phyloP scores from a whole-genome alignment of 2,329 filamentous ascomycete species.

The Colletotrichum limetticola region DNA sequence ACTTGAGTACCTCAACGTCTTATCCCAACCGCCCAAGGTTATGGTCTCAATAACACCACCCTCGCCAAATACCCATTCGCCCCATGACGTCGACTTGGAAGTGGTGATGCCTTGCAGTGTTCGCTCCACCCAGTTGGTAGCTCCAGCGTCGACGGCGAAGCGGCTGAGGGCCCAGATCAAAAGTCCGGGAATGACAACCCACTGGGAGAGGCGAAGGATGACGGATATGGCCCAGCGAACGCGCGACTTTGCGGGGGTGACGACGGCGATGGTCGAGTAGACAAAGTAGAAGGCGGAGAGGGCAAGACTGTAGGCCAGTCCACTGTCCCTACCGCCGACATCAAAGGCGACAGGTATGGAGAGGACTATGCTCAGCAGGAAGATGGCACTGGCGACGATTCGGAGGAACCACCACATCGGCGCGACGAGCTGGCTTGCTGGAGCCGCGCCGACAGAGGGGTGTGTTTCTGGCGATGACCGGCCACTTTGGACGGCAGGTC shows the following conservation, averaged over 20 bases:
- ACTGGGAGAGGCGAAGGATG: constrained; percentile 81
- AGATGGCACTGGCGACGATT: constrained; percentile 81
- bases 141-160: constrained; percentile 90
- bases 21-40: constrained; percentile 90
- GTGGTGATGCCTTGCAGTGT: constrained; percentile 77
- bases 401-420: constrained; percentile 87
- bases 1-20: constrained; percentile 86
- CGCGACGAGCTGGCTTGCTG: constrained; percentile 42
- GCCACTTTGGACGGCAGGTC: constrained; percentile 26
- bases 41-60: constrained; percentile 83
- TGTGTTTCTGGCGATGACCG: constrained; percentile 1
- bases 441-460: constrained; percentile 38
- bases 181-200: constrained; percentile 84
- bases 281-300: constrained; percentile 91
- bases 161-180: constrained; percentile 96
- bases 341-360: constrained; percentile 98
- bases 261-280: constrained; percentile 83
- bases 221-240: constrained; percentile 78
- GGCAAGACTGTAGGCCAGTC: constrained; percentile 90
- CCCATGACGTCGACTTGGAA: constrained; percentile 72
- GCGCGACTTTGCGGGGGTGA: constrained; percentile 82
- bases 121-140: constrained; percentile 82
- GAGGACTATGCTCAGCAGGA: constrained; percentile 91
- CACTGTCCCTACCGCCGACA: constrained; percentile 94
- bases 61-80: constrained; percentile 89